Evolutionary conservation across 257 asterid genomes (phyloP).

Genomic region (Linderniella brevidens): DNA sequence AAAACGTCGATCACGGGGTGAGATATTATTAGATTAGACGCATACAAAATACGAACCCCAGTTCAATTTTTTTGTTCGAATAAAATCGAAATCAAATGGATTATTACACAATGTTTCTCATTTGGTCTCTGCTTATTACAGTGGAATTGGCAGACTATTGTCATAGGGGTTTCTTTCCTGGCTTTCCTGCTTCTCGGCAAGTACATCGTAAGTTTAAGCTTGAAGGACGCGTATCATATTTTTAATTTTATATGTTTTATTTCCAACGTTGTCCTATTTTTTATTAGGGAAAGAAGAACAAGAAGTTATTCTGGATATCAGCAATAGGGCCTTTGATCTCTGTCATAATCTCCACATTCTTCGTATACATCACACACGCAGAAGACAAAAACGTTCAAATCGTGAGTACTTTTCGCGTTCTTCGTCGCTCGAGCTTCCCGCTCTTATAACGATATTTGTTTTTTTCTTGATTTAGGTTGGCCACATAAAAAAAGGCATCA

Average conservation of each 20-base stretch:
- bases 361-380: constrained; percentile 50
- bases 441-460: neutral
- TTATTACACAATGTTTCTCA: neutral
- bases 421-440: neutral
- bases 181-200: constrained; percentile 38
- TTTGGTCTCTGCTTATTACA: constrained; percentile 8
- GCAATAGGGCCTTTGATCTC: constrained; percentile 71
- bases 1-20: constrained; percentile 49
- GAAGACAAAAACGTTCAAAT: constrained; percentile 49
- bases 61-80: too few species aligned
- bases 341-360: constrained; percentile 45
- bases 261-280: neutral
- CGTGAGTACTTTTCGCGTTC: constrained; percentile 18
- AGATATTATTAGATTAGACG: constrained; percentile 1
- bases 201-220: constrained; percentile 41
- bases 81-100: too few species aligned
- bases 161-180: constrained; percentile 50
- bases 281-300: constrained; percentile 46
- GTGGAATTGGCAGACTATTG: constrained; percentile 76
- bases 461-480: constrained; percentile 28
- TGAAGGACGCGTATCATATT: neutral
- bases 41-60: too few species aligned
- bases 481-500: constrained; percentile 33
- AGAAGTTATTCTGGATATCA: constrained; percentile 51
- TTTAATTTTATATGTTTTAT: too few species aligned